A percentile compares a stretch with the other conserved stretches of the same genome.
Conservation (phyloP, 208 protist genomes). For the Wallacemonas sp. region DNA sequence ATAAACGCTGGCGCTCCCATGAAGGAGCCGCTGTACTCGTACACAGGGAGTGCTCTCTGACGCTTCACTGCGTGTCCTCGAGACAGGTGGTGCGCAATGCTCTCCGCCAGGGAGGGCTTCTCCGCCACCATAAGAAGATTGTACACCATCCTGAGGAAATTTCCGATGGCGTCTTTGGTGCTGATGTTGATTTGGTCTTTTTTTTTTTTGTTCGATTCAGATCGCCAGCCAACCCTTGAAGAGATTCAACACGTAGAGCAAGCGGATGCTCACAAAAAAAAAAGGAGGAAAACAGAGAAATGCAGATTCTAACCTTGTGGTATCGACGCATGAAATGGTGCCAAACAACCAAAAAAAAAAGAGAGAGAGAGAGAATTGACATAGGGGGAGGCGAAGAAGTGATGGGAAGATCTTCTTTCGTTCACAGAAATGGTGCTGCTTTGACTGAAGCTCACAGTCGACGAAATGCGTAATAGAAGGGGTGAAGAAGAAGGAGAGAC, state of each 20-base stretch:
- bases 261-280: conserved; percentile 12
- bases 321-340: neutral
- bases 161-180: too few relatives aligned
- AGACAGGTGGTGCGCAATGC: conserved; percentile 85
- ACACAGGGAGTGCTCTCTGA: conserved; percentile 77
- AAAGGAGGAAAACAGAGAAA: conserved; percentile 4
- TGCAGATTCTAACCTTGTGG: neutral
- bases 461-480: too few relatives aligned
- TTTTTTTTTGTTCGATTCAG: neutral
- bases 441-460: too few relatives aligned
- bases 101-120: conserved; percentile 93
- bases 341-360: neutral
- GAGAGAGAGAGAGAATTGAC: neutral
- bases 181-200: neutral
- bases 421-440: neutral
- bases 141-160: conserved; percentile 43
- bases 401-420: too few relatives aligned
- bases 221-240: neutral
- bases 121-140: conserved; percentile 94
- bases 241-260: conserved; percentile 1
- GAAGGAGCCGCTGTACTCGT: conserved; percentile 84
- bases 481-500: neutral
- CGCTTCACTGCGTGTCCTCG: conserved; percentile 69
- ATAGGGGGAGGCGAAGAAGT: too few relatives aligned
- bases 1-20: conserved; percentile 62